Evolutionary conservation across 305 asterid genomes (phyloP).

Genomic region (Fraxinus angustifolia): DNA sequence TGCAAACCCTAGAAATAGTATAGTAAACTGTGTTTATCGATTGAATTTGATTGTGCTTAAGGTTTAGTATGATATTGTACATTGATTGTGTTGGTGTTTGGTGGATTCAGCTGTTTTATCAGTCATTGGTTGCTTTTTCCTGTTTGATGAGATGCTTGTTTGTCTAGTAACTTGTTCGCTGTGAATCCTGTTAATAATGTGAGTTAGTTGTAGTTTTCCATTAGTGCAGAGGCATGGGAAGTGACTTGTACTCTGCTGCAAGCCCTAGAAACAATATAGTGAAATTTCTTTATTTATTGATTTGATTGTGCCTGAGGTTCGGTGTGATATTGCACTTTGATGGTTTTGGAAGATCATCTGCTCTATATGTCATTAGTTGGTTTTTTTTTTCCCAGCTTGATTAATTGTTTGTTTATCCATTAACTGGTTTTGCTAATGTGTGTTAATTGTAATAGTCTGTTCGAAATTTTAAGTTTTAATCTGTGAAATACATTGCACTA

Average conservation of each 20-base stretch:
- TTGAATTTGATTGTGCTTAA: neutral
- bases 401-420: neutral
- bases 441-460: neutral
- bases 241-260: neutral
- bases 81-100: neutral
- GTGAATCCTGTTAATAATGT: neutral
- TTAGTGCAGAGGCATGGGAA: neutral
- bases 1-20: slow-evolving; percentile 1
- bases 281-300: neutral
- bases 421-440: neutral
- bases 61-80: neutral
- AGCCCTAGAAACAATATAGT: neutral
- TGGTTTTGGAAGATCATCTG: neutral
- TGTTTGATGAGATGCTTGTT: neutral
- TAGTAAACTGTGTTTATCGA: neutral
- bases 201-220: neutral
- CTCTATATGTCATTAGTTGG: neutral
- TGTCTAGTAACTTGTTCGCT: neutral
- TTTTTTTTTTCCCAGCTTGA: neutral
- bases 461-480: too few species aligned
- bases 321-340: too few species aligned
- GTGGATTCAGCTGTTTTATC: neutral
- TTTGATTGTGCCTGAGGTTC: neutral
- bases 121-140: neutral
- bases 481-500: too few species aligned